Evolutionary conservation across 345 rosid genomes (phyloP).

Genomic region (Hypericum perforatum): DNA sequence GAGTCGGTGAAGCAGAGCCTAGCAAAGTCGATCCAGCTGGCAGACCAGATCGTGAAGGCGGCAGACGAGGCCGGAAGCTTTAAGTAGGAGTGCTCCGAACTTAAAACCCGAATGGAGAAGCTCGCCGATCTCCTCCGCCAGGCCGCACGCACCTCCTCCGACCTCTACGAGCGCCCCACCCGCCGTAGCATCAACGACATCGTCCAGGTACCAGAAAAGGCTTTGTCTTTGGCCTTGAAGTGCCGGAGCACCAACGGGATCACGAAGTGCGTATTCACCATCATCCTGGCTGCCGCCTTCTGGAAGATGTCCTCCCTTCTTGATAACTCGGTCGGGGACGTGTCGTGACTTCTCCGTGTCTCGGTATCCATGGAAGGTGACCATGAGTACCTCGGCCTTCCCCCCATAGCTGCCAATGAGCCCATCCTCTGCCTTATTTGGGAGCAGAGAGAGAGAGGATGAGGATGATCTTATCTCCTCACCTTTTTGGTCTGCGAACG

Average conservation of each 20-base stretch:
- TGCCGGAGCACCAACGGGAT: constrained; percentile 70
- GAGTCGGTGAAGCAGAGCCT: constrained; percentile 74
- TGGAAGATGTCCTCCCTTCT: constrained; percentile 68
- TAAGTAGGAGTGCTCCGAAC: constrained; percentile 78
- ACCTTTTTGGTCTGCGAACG: too few relatives aligned
- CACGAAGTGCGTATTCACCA: constrained; percentile 70
- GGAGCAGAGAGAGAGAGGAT: constrained; percentile 94
- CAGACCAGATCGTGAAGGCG: constrained; percentile 69
- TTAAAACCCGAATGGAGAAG: constrained; percentile 74
- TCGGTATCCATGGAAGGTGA: constrained; percentile 65
- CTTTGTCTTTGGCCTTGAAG: constrained; percentile 53
- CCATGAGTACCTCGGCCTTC: constrained; percentile 54
- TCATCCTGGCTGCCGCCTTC: constrained; percentile 72
- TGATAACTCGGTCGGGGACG: constrained; percentile 91
- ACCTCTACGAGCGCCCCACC: constrained; percentile 89
- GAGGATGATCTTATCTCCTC: too few relatives aligned
- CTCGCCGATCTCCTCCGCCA: constrained; percentile 79
- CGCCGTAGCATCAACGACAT: constrained; percentile 84
- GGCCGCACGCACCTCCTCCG: constrained; percentile 83
- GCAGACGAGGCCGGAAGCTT: constrained; percentile 73
- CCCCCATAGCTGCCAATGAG: constrained; percentile 94
- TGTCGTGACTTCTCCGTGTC: constrained; percentile 89
- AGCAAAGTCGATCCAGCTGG: constrained; percentile 73
- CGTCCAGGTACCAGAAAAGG: constrained; percentile 78
- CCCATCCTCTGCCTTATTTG: constrained; percentile 80